Percentiles rank a stretch among this genome's conserved stretches.
phyloP scores from a whole-genome alignment of 495 filamentous ascomycete species.

The Clohesyomyces aquaticus region DNA sequence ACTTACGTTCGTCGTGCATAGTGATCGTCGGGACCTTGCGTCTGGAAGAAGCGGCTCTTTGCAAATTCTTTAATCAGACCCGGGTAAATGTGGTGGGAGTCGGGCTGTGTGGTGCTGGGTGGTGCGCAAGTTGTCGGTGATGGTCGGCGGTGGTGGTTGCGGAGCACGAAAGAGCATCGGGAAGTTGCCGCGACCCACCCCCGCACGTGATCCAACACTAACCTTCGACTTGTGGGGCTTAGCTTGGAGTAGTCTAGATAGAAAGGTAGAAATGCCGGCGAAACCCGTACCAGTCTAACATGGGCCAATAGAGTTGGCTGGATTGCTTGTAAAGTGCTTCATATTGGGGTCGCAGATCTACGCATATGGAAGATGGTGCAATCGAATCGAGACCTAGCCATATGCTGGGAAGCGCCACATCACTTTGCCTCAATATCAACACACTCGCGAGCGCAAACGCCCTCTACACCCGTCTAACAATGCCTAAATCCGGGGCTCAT shows the following conservation, averaged over 20 bases:
- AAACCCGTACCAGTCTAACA: background rate
- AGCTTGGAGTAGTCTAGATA: too few species aligned
- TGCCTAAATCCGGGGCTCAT: too few species aligned
- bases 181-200: background rate
- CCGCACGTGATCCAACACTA: background rate
- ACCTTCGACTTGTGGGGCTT: background rate
- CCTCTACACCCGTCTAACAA: background rate
- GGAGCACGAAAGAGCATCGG: background rate
- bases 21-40: slow-evolving; percentile 3
- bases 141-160: background rate
- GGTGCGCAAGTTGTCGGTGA: background rate
- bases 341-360: slow-evolving; percentile 6
- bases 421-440: background rate
- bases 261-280: background rate
- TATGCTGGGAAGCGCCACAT: background rate
- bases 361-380: background rate
- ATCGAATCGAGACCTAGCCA: background rate
- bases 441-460: background rate
- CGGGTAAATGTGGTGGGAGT: background rate
- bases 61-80: background rate
- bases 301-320: background rate
- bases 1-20: slow-evolving; percentile 44
- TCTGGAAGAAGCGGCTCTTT: slow-evolving; percentile 19
- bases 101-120: background rate
- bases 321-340: slow-evolving; percentile 2